Evolutionary conservation across 1,284 basidiomycete genomes (phyloP), one percentile per base, ranked within the genome.

Genomic region (Fomitopsis palustris): DNA sequence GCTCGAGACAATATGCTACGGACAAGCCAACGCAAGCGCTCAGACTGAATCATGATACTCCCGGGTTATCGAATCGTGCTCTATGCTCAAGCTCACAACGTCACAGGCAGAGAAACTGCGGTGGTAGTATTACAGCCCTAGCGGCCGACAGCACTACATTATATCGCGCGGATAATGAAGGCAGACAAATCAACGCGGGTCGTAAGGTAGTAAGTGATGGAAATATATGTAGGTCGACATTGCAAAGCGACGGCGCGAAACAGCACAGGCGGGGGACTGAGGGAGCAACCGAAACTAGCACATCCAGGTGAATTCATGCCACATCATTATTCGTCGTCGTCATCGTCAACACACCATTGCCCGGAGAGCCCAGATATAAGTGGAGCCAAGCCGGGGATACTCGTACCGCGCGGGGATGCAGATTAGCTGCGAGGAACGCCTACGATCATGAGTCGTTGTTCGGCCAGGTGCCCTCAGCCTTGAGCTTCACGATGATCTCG

Each of bases 401-500:
- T 2, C 37, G 16, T 23, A 35, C 12, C 31, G 7, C n/a, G 27
- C 23, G 25, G 6, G 51, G 14, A 19, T 16, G 2, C 31, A 53
- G 27, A 19, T 37, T 41, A 35, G 31, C 33, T 54, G 9, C 2
- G 2, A 23, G 27, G 37, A 10, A 23, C 19, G 33, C 19, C 29
- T 31, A 23, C n/a, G 43, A 57, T 66, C 57, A 67, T 41, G 65
- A 64, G 42, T 69, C 66, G 56, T 73, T 65, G 54, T 75, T 82
- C 16, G 91, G 90, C 89, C 90, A 93, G 55, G 74, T 80, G 39
- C 86, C 86, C 65, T 93, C 90, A 14, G 78, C 84, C 65, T 87
- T 87, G 81, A 92, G 91, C 66, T 92, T 87, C 63, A 89, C 85
- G 52, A 95, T 82, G 31, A 93, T 81, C 58, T 92, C 87, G 66